Base-by-base conservation (phyloP, 73 alveolate species). In the Paraurostyla sp. region DNA sequence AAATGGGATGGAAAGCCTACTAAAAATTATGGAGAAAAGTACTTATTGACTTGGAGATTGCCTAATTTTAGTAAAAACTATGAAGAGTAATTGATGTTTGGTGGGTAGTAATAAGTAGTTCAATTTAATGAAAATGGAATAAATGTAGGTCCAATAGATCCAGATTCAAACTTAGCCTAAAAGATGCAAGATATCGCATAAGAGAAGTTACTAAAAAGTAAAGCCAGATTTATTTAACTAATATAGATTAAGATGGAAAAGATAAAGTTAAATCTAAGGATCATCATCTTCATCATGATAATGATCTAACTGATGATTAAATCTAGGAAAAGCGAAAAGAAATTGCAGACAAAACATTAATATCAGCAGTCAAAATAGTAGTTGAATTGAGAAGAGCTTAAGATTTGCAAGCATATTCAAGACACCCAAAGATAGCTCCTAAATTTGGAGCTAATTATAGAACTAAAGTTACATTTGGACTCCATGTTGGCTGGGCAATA, bases 401-500 rank as follows among this genome's bases (percentile, higher is more conserved):
- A 48, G 96, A 91, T 58, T 49, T 91, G 71, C 48, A 75, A 42
- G 96, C 96, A 13, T 91, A 91, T 57, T 89, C 96, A 29, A 83
- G 80, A 23, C 96, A 91, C 56, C 96, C 96, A 0, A 91, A 91
- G 57, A 69, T 91, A 16, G 96, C 90, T 6, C 96, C 96, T 46
- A 83, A 90, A 48, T 60, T 84, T 85, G 93, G 94, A 30, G 22
- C 93, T 23, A 89, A 94, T 80, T 94, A 92, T 80, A 59, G 92
- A 49, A 92, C 94, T 57, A 87, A 92, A 63, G 86, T 94, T 25
- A 84, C 95, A 25, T 88, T 93, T 30, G 97, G 96, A 33, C 82
- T 94, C 56, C 98, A 94, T 87, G 76, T 83, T 32, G 98, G 98
- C 20, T 94, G 97, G 97, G 91, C 94, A 29, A 76, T 94, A 43